A percentile compares a stretch with the other conserved stretches of the same genome.
These are phyloP conservation scores for Cercospora citrullina DNA, from an alignment of 2,329 filamentous ascomycete species.

Conservation along the genomic window DNA sequence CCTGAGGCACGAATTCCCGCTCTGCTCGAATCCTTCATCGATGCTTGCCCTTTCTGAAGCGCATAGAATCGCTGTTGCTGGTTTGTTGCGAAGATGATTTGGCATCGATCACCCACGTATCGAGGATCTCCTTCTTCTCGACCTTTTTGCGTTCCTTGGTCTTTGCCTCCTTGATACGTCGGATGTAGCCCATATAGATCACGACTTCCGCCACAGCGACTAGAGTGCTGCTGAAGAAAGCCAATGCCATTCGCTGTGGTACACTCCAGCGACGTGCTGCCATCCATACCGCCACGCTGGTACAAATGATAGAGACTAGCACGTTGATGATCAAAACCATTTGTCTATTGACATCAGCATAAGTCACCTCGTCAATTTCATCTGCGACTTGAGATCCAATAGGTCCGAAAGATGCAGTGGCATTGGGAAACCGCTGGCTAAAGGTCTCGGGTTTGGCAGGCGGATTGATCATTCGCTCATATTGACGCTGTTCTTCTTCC, in stretches of 20 bases:
- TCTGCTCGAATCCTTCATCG: slow-evolving; percentile 35
- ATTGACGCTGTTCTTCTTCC: slow-evolving; percentile 78
- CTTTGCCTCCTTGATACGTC: slow-evolving; percentile 69
- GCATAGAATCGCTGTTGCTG: slow-evolving; percentile 32
- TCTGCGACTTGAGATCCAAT: slow-evolving; percentile 45
- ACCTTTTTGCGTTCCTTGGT: slow-evolving; percentile 59
- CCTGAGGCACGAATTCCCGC: slow-evolving; percentile 7
- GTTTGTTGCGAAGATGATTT: slow-evolving; percentile 24
- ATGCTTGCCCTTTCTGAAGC: slow-evolving; percentile 49
- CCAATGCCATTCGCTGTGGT: slow-evolving; percentile 67
- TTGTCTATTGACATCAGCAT: slow-evolving; percentile 75
- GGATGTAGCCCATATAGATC: slow-evolving; percentile 73
- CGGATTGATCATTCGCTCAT: slow-evolving; percentile 76
- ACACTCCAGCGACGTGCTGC: slow-evolving; percentile 73
- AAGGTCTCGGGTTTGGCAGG: slow-evolving; percentile 59
- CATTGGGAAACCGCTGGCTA: slow-evolving; percentile 58
- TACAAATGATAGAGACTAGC: slow-evolving; percentile 78
- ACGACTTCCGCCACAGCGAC: slow-evolving; percentile 75
- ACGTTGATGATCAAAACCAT: slow-evolving; percentile 87
- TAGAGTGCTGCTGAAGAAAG: slow-evolving; percentile 66
- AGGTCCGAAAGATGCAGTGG: slow-evolving; percentile 49
- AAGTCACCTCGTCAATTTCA: slow-evolving; percentile 63
- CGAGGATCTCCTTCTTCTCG: slow-evolving; percentile 68
- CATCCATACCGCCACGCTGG: slow-evolving; percentile 76
- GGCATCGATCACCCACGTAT: slow-evolving; percentile 64